Conservation (phyloP, 345 rosid genomes). For the Aegle marmelos region DNA sequence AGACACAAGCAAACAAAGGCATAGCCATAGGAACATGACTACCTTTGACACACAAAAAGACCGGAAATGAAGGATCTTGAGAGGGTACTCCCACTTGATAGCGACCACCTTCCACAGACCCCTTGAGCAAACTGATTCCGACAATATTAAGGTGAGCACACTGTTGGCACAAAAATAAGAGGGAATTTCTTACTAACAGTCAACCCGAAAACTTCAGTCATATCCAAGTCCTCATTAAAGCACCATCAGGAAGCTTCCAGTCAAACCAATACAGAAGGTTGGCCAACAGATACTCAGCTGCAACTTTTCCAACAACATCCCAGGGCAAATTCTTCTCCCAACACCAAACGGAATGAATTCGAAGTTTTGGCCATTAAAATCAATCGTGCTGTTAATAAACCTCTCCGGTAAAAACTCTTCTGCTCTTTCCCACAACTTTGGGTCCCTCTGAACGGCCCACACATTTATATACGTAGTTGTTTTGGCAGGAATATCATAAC, state of each 20-base stretch:
- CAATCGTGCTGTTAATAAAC: neutral
- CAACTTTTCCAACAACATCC: neutral
- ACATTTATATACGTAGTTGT: conserved; percentile 1
- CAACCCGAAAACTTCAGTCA: conserved; percentile 1
- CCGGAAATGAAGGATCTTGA: too few relatives aligned
- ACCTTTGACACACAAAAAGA: too few relatives aligned
- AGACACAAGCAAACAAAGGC: too few relatives aligned
- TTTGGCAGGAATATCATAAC: conserved; percentile 4
- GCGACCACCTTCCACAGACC: too few relatives aligned
- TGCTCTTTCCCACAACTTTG: neutral
- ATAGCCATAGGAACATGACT: too few relatives aligned
- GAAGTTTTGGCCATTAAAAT: conserved; percentile 1
- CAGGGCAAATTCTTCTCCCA: conserved; percentile 16
- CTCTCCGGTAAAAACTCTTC: conserved; percentile 15
- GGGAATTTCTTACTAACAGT: neutral
- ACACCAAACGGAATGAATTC: conserved; percentile 5
- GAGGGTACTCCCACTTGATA: too few relatives aligned
- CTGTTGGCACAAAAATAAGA: neutral
- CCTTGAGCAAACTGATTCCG: neutral
- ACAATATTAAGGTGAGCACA: neutral
- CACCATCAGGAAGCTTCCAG: conserved; percentile 6
- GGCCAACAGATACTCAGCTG: neutral
- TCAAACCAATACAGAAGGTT: conserved; percentile 14
- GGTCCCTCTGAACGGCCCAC: conserved; percentile 18
- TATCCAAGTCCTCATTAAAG: neutral